These are phyloP conservation scores for Beauveria australis DNA, from an alignment of 2,329 filamentous ascomycete genomes.

Conservation along the genomic window DNA sequence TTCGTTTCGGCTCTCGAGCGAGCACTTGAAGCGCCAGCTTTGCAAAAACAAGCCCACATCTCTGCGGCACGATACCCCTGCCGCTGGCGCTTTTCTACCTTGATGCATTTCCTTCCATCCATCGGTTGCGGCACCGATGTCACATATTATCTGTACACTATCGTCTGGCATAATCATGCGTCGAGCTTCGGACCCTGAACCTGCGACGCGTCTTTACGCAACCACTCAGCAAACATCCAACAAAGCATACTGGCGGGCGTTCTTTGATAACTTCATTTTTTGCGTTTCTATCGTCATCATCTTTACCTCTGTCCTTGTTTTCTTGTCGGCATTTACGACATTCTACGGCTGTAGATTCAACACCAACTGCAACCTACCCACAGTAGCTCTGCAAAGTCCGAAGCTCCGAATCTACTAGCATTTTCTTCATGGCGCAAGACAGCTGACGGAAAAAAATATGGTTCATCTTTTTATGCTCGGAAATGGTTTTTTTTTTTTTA, in stretches of 20 bases:
- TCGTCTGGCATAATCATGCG: not conserved
- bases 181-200: not conserved
- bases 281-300: not conserved
- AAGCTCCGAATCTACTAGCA: not conserved
- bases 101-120: not conserved
- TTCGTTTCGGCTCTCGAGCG: constrained; percentile 2
- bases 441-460: not conserved
- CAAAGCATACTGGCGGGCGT: constrained; percentile 5
- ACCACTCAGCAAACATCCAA: not conserved
- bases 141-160: constrained; percentile 6
- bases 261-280: not conserved
- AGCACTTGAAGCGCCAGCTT: constrained; percentile 9
- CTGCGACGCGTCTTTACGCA: not conserved
- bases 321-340: not conserved
- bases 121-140: not conserved
- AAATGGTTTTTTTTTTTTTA: not conserved
- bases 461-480: not conserved
- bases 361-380: not conserved
- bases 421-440: not conserved
- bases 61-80: constrained; percentile 10
- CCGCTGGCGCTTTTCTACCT: constrained; percentile 4
- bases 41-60: not conserved
- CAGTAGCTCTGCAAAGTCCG: not conserved
- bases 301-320: not conserved
- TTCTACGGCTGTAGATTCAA: not conserved